Base-by-base conservation (phyloP, 495 filamentous ascomycete genomes). In the Aspergillus nidulans region DNA sequence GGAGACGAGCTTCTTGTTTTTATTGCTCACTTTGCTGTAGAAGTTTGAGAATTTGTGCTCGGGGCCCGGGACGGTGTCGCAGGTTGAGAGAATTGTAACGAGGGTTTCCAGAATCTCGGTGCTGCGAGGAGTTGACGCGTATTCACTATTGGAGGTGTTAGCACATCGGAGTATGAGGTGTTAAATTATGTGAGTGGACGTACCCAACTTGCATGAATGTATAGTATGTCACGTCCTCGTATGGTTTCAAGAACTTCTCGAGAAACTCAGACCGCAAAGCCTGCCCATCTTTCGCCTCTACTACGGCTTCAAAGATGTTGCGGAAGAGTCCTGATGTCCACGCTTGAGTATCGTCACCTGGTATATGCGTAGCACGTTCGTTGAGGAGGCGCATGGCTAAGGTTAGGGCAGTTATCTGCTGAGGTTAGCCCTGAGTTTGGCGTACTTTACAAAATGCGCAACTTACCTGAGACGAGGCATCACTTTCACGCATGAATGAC, bases 381-480 rank as follows among this genome's bases (percentile, higher is more conserved):
- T 92, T 91, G 51, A 95, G 64, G 12, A 97, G 66, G 42, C 88
- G 84, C 91, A 96, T 92, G 40, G 86, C 79, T 28, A 97, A 69
- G 1, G 84, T 86, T 56, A 97, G 68, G 40, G 85, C 86, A 36
- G 82, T 85, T 44, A 76, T 72, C 67, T 82, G 66, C 21, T 56
- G 8, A 46, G 13, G 7, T 69, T 48, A 66, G 65, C 58, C 25
- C 55, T 42, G 57, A 54, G 30, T 34, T 41, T 52, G 38, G 51
- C 56, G 20, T 25, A 21, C 7, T 10, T 36, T 16, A 19, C 20
- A 1, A 12, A 13, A 3, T 25, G 23, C 18, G 30, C 1, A 48
- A 61, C 69, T 23, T 23, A 74, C 73, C 66, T 63, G 74, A 61
- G 56, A 79, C 61, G 72, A 64, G 38, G 75, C 59, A 51, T 81